Base-by-base conservation (phyloP, 164 flowering plant species). In the Stephania yunnanensis region DNA sequence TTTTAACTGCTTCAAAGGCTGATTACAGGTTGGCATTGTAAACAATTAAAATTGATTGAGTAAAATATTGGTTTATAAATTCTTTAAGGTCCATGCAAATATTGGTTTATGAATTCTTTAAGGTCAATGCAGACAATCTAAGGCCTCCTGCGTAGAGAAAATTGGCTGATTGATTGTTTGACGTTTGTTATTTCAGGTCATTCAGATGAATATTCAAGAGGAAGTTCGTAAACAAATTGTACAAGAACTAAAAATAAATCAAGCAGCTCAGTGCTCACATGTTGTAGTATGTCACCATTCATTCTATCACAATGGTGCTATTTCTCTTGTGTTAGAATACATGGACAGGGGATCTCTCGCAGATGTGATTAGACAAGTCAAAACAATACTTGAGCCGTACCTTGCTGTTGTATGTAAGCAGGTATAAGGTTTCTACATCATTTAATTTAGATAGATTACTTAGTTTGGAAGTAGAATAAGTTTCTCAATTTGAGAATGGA, bases 271-370 rank as follows among this genome's bases (percentile, higher is more conserved):
- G 76, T 92, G 98, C 74, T 80, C 97, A 50, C 87, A 91, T 72
- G 84, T 96, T 61, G 99, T 94, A 3, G 87, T 90, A 77, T 96
- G 97, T 83, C 86, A 96, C 83, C 92, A 96, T 76, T 92, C 99
- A 7, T 94, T 92, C 85, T 96, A 94, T 81, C 94, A 94, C 81
- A 96, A 96, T 84, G 98, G 99, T 30, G 95, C 84, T n/a, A 87
- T 96, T 71, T 94, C 94, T 69, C 90, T 96, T 75, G 93, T 94
- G n/a, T 73, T 96, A 50, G 99, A 96, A 74, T 96, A 96, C 83
- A 96, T 96, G 99, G 99, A 94, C 50, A 91, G 99, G 72, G 98
- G 99, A 48, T 96, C 99, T 78, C 86, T 96, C 36, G 90, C 82
- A 72, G 98, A 94, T 82, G 82, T 96, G 13, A 81, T 94, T 76